phyloP scores from a whole-genome alignment of 768 basidiomycete species.

The Podaxis rugospora region DNA sequence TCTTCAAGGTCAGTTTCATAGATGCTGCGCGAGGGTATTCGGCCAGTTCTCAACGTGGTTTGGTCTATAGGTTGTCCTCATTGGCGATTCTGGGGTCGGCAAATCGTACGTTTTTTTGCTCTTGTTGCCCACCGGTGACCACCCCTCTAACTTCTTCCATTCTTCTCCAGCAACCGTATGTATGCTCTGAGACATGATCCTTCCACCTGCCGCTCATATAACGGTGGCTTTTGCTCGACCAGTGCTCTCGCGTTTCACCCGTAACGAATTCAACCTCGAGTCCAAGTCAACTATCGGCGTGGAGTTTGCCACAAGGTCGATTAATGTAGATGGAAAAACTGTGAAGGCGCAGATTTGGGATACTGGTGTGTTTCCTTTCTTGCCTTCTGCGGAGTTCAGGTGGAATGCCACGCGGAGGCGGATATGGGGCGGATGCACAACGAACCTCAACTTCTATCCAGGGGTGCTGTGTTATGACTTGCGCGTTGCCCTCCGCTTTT shows the following conservation, averaged over 20 bases:
- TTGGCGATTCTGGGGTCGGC: constrained; percentile 98
- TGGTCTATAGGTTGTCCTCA: constrained; percentile 80
- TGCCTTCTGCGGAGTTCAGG: neutral
- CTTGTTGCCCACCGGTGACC: neutral
- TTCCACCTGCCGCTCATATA: constrained; percentile 12
- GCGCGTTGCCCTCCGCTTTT: neutral
- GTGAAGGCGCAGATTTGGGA: constrained; percentile 99
- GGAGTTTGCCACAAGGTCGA: constrained; percentile 95
- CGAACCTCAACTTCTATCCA: neutral
- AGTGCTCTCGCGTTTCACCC: constrained; percentile 99
- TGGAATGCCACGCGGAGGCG: constrained; percentile 5
- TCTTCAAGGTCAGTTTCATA: constrained; percentile 79
- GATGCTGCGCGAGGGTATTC: neutral
- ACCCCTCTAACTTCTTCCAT: constrained; percentile 8
- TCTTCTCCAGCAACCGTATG: constrained; percentile 56
- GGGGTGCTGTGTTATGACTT: neutral
- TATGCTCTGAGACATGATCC: constrained; percentile 13
- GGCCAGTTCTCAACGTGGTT: constrained; percentile 10
- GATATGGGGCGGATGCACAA: constrained; percentile 9
- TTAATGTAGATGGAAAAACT: constrained; percentile 93
- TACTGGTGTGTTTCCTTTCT: constrained; percentile 61
- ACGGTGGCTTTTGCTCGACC: constrained; percentile 10
- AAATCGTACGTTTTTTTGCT: constrained; percentile 79
- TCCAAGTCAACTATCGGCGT: constrained; percentile 99
- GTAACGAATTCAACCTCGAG: constrained; percentile 98